These are phyloP conservation scores for Fusarium fracticaudum DNA, from an alignment of 2,329 filamentous ascomycete genomes.

Conservation along the genomic window DNA sequence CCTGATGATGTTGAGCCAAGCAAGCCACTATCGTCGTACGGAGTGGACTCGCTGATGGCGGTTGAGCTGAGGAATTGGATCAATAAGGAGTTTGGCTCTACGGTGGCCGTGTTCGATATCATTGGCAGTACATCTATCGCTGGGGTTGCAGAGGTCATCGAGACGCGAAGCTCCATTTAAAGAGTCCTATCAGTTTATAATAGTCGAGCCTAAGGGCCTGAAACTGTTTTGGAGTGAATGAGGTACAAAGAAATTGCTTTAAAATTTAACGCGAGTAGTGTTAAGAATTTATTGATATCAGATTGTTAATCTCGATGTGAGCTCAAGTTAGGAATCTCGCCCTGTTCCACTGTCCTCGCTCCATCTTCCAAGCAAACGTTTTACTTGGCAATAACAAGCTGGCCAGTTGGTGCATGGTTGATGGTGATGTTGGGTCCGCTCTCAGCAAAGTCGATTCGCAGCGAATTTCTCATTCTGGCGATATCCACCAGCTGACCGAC, in stretches of 20 bases:
- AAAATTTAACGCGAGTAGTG: neutral
- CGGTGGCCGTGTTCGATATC: neutral
- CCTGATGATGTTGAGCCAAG: constrained; percentile 33
- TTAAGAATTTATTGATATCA: neutral
- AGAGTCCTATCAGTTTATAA: fast-evolving
- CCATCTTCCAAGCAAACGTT: fast-evolving
- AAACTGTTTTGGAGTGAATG: fast-evolving
- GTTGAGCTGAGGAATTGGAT: constrained; percentile 57
- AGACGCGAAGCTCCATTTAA: neutral
- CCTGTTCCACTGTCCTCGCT: neutral
- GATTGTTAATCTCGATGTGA: neutral
- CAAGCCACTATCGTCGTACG: constrained; percentile 34
- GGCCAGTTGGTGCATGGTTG: fast-evolving
- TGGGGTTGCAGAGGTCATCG: neutral
- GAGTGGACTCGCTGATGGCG: constrained; percentile 51
- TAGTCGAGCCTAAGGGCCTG: fast-evolving
- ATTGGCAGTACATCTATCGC: neutral
- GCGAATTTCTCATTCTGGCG: neutral
- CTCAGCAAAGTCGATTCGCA: neutral
- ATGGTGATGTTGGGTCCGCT: neutral
- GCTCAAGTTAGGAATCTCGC: fast-evolving
- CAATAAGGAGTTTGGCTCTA: neutral
- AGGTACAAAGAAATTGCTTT: fast-evolving
- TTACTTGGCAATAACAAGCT: neutral
- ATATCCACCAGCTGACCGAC: neutral